phyloP scores from a whole-genome alignment of 768 basidiomycete genomes.

The Tulasnella sp. region DNA sequence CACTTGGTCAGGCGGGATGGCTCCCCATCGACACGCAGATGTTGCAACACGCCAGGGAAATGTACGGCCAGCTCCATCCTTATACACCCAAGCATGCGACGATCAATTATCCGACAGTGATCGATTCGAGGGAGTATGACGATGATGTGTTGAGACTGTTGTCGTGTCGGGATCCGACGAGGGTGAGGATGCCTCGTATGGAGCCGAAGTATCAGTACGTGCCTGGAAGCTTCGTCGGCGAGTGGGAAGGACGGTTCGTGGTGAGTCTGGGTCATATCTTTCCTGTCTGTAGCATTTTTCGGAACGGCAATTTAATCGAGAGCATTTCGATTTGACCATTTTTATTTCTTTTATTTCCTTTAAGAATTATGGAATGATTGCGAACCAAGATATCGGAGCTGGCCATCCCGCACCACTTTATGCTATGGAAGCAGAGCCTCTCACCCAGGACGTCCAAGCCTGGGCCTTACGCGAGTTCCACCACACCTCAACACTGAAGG shows the following conservation, averaged over 20 bases:
- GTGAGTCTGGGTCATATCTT: constrained; percentile 5
- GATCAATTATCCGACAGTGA: neutral
- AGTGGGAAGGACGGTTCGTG: constrained; percentile 19
- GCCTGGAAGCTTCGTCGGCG: constrained; percentile 16
- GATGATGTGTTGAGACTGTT: neutral
- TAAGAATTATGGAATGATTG: constrained; percentile 5
- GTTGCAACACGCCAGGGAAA: neutral
- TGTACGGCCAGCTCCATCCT: neutral
- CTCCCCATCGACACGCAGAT: neutral
- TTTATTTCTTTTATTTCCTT: neutral
- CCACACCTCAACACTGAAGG: neutral
- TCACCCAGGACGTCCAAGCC: constrained; percentile 6
- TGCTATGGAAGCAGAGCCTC: neutral
- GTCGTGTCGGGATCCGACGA: neutral
- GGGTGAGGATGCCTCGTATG: neutral
- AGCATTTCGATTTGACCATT: no score
- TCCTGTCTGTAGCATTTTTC: neutral
- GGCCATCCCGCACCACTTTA: constrained; percentile 1
- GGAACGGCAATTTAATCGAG: neutral
- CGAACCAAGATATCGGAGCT: neutral
- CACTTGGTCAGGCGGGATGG: neutral
- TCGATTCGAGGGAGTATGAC: neutral
- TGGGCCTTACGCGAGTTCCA: constrained; percentile 12
- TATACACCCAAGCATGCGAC: neutral
- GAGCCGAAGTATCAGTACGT: constrained; percentile 3